Conservation (phyloP, 1,139 yeast genomes). For the Meyerozyma elateridarum region DNA sequence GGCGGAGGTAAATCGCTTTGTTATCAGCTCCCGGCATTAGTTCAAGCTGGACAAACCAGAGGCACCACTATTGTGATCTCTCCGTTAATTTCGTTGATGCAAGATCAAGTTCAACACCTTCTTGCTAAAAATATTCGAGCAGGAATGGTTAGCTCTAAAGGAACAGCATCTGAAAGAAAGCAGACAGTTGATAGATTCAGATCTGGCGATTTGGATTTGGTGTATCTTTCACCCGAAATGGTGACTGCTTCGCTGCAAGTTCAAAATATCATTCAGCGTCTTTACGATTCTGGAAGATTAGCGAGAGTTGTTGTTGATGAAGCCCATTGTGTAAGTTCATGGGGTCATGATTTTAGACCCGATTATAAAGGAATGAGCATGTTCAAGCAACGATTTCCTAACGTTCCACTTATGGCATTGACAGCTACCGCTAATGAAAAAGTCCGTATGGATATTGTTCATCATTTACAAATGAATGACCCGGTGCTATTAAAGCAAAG, state of each 20-base stretch:
- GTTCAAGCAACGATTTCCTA: slow-evolving; percentile 70
- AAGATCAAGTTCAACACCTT: slow-evolving; percentile 90
- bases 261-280: slow-evolving; percentile 54
- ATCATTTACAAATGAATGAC: slow-evolving; percentile 54
- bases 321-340: slow-evolving; percentile 96
- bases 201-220: slow-evolving; percentile 65
- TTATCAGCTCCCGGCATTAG: slow-evolving; percentile 90
- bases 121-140: slow-evolving; percentile 65
- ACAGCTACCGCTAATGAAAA: slow-evolving; percentile 97
- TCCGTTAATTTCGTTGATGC: slow-evolving; percentile 94
- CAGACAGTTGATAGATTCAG: slow-evolving; percentile 59
- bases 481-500: slow-evolving; percentile 66
- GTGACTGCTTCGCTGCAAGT: slow-evolving; percentile 72
- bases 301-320: slow-evolving; percentile 95
- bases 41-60: slow-evolving; percentile 62
- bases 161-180: slow-evolving; percentile 58
- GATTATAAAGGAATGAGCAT: slow-evolving; percentile 80
- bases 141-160: slow-evolving; percentile 83
- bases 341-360: slow-evolving; percentile 99
- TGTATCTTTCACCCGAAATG: slow-evolving; percentile 95
- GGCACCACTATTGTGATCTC: slow-evolving; percentile 93
- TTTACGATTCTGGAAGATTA: slow-evolving; percentile 52
- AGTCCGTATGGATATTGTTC: slow-evolving; percentile 81
- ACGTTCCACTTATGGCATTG: slow-evolving; percentile 88
- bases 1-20: slow-evolving; percentile 98